A percentile compares a stretch with the other conserved stretches of the same genome.
phyloP scores from a whole-genome alignment of 495 filamentous ascomycete species.

The Aspergillus sparsus region DNA sequence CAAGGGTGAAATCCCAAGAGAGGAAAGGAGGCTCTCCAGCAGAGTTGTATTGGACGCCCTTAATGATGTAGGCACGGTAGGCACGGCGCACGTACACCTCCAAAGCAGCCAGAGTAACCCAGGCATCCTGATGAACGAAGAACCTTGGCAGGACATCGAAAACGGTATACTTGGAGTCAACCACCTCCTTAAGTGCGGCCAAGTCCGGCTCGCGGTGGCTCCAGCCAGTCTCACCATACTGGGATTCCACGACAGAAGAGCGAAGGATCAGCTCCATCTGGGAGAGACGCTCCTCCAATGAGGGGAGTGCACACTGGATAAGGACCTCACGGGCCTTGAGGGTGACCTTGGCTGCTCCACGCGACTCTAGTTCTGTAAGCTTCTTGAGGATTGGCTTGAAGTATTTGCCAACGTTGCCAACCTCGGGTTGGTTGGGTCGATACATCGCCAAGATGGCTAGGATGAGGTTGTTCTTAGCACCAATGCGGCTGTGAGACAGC shows the following conservation, averaged over 20 bases:
- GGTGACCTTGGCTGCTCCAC: slow-evolving; percentile 89
- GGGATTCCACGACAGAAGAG: slow-evolving; percentile 93
- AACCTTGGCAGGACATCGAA: slow-evolving; percentile 94
- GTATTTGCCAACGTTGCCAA: slow-evolving; percentile 83
- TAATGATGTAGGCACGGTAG: slow-evolving; percentile 90
- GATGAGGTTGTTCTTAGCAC: slow-evolving; percentile 91
- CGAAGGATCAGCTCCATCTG: slow-evolving; percentile 99
- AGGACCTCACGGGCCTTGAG: slow-evolving; percentile 95
- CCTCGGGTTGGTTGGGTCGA: slow-evolving; percentile 87
- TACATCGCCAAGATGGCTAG: slow-evolving; percentile 92
- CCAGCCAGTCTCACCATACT: slow-evolving; percentile 96
- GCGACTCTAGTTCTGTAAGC: slow-evolving; percentile 87
- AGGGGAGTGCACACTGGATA: slow-evolving; percentile 95
- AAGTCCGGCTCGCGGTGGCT: slow-evolving; percentile 90
- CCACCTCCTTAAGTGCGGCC: slow-evolving; percentile 89
- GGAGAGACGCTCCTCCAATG: slow-evolving; percentile 86
- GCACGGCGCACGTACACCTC: slow-evolving; percentile 96
- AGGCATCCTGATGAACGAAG: slow-evolving; percentile 90
- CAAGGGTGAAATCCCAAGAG: slow-evolving; percentile 92
- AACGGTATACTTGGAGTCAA: slow-evolving; percentile 97
- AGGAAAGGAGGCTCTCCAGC: slow-evolving; percentile 77
- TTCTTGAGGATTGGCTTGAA: slow-evolving; percentile 82
- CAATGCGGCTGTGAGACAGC: slow-evolving; percentile 88
- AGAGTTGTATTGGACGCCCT: slow-evolving; percentile 82
- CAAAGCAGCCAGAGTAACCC: slow-evolving; percentile 90